Conservation (phyloP, 768 basidiomycete genomes). For the Rhodotorula kratochvilovae region DNA sequence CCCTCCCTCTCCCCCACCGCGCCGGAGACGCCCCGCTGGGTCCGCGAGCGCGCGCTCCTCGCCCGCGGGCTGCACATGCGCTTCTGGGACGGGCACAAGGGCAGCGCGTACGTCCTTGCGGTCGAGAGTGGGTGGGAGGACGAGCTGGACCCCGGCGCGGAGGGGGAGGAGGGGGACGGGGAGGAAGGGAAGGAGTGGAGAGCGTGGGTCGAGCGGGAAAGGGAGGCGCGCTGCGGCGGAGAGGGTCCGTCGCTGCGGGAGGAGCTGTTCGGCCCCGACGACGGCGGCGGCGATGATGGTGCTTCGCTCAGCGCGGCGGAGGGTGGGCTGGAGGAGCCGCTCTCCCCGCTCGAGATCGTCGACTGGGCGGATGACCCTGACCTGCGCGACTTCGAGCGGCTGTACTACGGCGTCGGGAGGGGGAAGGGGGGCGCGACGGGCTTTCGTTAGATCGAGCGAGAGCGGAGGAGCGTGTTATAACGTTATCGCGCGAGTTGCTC, state of each 20-base stretch:
- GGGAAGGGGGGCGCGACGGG: slow-evolving; percentile 32
- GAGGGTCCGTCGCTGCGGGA: not conserved
- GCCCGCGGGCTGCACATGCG: slow-evolving; percentile 1
- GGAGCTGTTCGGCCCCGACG: not conserved
- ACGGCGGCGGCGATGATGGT: not conserved
- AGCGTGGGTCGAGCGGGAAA: slow-evolving; percentile 3
- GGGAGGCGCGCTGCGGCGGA: not conserved
- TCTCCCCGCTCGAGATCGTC: not conserved
- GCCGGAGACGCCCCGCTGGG: not conserved
- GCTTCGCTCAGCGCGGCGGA: too few relatives aligned
- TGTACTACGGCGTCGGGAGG: slow-evolving; percentile 27
- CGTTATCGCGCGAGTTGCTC: too few relatives aligned
- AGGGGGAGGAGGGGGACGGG: not conserved
- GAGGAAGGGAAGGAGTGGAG: not conserved
- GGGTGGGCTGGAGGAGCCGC: not conserved
- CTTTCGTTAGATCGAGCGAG: slow-evolving; percentile 9
- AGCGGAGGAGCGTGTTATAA: too few relatives aligned
- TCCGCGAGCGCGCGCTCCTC: slow-evolving; percentile 1
- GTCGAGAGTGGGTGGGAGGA: slow-evolving; percentile 15
- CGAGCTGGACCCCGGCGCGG: not conserved
- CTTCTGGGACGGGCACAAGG: slow-evolving; percentile 22
- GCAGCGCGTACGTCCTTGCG: slow-evolving; percentile 18
- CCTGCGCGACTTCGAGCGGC: slow-evolving; percentile 29
- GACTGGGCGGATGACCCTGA: slow-evolving; percentile 32
- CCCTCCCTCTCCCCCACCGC: not conserved